Conservation (phyloP, 1,284 basidiomycete genomes). For the Moniliophthora roreri region DNA sequence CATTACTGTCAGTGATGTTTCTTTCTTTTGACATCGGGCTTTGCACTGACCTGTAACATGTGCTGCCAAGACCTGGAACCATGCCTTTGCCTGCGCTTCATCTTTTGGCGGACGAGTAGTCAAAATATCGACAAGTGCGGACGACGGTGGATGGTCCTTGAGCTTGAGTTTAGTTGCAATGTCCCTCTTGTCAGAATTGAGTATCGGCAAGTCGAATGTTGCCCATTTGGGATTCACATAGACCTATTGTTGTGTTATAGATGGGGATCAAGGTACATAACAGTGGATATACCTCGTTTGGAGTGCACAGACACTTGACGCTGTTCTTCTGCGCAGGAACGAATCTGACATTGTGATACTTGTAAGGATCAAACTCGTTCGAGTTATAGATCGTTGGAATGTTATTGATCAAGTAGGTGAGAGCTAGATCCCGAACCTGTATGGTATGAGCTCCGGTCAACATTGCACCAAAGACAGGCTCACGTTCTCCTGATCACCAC, state of each 20-base stretch:
- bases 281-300: conserved; percentile 55
- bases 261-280: neutral
- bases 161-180: conserved; percentile 72
- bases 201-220: conserved; percentile 73
- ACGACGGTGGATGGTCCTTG: conserved; percentile 70
- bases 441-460: neutral
- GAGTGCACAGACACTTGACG: conserved; percentile 57
- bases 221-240: conserved; percentile 75
- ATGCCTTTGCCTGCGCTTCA: conserved; percentile 52
- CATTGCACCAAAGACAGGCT: conserved; percentile 3
- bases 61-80: conserved; percentile 80
- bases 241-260: conserved; percentile 44
- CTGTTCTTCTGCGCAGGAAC: conserved; percentile 72
- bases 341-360: conserved; percentile 66
- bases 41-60: conserved; percentile 60
- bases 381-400: conserved; percentile 55
- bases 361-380: conserved; percentile 53
- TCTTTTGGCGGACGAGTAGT: conserved; percentile 63
- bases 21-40: neutral
- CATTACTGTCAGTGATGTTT: neutral
- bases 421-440: conserved; percentile 52
- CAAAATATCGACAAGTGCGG: conserved; percentile 65
- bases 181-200: conserved; percentile 62
- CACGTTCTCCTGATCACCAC: conserved; percentile 45
- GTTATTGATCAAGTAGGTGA: conserved; percentile 82